Base-by-base conservation (phyloP, 208 protist genomes). In the Tritrichomonas foetus region DNA sequence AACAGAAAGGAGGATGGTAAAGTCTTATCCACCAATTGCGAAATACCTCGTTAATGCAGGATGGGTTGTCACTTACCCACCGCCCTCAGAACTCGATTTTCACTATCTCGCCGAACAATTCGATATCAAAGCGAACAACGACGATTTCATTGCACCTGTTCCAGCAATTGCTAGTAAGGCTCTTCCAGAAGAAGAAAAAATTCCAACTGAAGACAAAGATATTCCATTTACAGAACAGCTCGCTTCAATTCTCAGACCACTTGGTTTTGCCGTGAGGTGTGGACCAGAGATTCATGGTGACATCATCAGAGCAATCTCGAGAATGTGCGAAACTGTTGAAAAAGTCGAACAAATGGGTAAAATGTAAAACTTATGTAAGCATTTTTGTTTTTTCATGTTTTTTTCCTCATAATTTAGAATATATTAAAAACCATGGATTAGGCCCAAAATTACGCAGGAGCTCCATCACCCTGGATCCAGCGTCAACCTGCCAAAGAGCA, bases 1-100 rank as follows among this genome's bases (percentile, higher is more conserved):
- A 16, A 89, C 20, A n/a, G 78, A 89, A 36, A 33, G 78, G 39
- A 9, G 8, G 11, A n/a, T 89, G 14, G 78, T 27, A 16, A 33
- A 89, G 39, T 44, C 78, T 44, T 89, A 57, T 57, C 78, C 78
- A 39, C 78, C 78, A 89, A n/a, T 89, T 33, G 78, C 78, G 20
- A 44, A 89, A 36, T 57, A 53, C 44, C 47, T 89, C 13, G 47
- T 89, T 89, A 47, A 61, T n/a, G 27, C 41, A 20, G 78, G 78
- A 11, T 89, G 78, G 78, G 47, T 89, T 57, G 47, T 57, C 20
- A 20, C 33, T 57, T 89, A 89, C 57, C 78, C 78, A 16, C 78
- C 78, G 30, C 78, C 78, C 27, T 53, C 41, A n/a, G 25, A n/a
- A 39, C n/a, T 53, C 3, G 78, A 89, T 89, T 89, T 89, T 57